Base-by-base conservation (phyloP, 2,329 filamentous ascomycete species). In the Aspergillus thermomutatus region DNA sequence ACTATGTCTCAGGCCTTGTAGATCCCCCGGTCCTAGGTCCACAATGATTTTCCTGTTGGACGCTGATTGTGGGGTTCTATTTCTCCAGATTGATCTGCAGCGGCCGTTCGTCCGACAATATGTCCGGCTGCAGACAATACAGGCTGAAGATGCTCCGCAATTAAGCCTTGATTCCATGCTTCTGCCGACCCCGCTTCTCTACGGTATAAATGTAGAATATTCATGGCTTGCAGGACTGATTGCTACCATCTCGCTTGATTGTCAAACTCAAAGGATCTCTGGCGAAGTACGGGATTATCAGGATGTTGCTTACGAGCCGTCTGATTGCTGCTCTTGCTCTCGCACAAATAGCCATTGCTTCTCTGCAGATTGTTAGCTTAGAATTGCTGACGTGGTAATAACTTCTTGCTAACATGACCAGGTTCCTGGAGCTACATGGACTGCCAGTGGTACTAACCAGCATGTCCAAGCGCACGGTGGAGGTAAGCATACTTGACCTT, bases 381-480 rank as follows among this genome's bases (percentile, higher is more conserved):
- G 4, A 5, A 11, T 2, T 10, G 2, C 3, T 17, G 2, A 3
- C 1, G 9, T 9, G 5, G 3, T n/a, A 1, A 8, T 19, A 9
- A 23, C 11, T 8, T 1, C 7, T 4, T 31, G 10, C 26, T 54
- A 49, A 54, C 3, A 3, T 14, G 3, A 6, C 0, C 5, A 59
- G 57, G 72, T 80, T 0, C 73, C 79, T 0, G 79, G 79, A 3
- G 78, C 69, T 2, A 80, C 78, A 14, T 80, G 79, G 77, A 80
- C 79, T 5, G 74, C 75, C 1, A 47, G 55, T 9, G 28, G 79
- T 69, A 75, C 74, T 4, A 77, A 81, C 6, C 77, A 81, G 31
- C 84, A 87, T 61, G 76, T 89, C 3, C 85, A 89, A 74, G 87
- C 87, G 0, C 87, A 89, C 64, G 87, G 86, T 1, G 83, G 82